Evolutionary conservation across 495 filamentous ascomycete species (phyloP).

Genomic region (Tuber aestivum): DNA sequence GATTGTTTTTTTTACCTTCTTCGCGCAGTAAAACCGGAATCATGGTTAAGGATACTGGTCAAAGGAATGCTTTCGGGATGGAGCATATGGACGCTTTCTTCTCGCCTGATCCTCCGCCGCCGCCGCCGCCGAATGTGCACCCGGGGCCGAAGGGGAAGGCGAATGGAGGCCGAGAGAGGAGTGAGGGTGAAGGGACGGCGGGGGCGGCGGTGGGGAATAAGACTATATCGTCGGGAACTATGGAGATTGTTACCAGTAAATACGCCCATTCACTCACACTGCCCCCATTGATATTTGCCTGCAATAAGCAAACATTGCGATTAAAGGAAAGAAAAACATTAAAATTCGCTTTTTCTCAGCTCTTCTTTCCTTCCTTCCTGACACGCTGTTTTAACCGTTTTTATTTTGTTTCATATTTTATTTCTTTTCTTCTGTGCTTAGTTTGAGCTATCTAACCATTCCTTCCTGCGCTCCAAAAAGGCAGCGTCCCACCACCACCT

Average conservation of each 20-base stretch:
- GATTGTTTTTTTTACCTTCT: slow-evolving; percentile 3
- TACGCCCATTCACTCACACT: background rate
- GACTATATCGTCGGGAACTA: slow-evolving; percentile 45
- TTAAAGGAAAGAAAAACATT: background rate
- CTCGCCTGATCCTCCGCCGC: slow-evolving; percentile 62
- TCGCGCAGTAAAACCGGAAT: slow-evolving; percentile 64
- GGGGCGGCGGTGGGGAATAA: slow-evolving; percentile 24
- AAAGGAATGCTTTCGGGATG: slow-evolving; percentile 86
- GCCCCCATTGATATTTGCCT: background rate
- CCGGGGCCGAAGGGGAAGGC: background rate
- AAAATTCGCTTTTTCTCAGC: background rate
- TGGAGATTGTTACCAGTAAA: slow-evolving; percentile 48
- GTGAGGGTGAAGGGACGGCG: background rate
- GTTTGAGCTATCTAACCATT: background rate
- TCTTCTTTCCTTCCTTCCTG: background rate
- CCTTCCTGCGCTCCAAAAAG: background rate
- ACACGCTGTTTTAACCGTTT: background rate
- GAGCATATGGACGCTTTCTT: slow-evolving; percentile 79
- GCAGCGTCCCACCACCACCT: slow-evolving; percentile 9
- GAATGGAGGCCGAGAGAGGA: background rate
- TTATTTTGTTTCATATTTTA: background rate
- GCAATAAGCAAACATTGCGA: background rate
- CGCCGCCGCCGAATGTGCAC: slow-evolving; percentile 44
- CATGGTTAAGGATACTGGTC: slow-evolving; percentile 67
- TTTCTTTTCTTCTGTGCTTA: background rate